These are phyloP conservation scores for Alternaria alternata DNA, from an alignment of 2,329 filamentous ascomycete genomes.

Conservation along the genomic window DNA sequence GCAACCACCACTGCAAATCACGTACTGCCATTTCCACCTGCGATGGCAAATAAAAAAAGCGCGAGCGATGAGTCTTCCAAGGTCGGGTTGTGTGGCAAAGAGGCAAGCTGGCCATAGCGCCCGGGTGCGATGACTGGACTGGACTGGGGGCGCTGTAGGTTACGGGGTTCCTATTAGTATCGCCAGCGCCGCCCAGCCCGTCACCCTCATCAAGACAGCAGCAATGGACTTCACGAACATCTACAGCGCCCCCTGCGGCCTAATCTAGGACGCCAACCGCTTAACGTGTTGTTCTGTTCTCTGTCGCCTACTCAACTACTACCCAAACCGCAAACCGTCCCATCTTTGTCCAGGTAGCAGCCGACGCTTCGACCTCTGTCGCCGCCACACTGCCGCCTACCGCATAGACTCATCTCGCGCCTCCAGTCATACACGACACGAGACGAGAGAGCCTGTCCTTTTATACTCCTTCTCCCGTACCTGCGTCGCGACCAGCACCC, in stretches of 20 bases:
- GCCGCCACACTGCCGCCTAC: conserved; percentile 41
- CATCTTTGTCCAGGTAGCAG: conserved; percentile 39
- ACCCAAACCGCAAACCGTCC: conserved; percentile 18
- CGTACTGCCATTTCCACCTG: background rate
- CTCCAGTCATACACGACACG: conserved; percentile 20
- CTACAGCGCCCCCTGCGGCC: conserved; percentile 41
- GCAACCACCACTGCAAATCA: conserved; percentile 9
- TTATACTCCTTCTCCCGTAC: conserved; percentile 20
- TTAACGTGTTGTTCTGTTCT: conserved; percentile 27
- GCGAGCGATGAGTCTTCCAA: conserved; percentile 29
- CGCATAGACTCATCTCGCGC: conserved; percentile 31
- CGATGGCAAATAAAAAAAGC: conserved; percentile 5
- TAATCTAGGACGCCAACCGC: conserved; percentile 36
- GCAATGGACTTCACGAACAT: conserved; percentile 47
- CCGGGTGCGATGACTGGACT: conserved; percentile 35
- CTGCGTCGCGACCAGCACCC: conserved; percentile 19
- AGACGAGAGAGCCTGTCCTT: conserved; percentile 27
- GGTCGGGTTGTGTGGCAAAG: conserved; percentile 30
- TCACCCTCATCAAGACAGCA: conserved; percentile 40
- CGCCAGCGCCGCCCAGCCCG: conserved; percentile 36
- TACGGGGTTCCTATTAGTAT: conserved; percentile 40
- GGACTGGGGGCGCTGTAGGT: conserved; percentile 31
- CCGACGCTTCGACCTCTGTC: conserved; percentile 33
- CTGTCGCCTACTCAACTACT: conserved; percentile 26
- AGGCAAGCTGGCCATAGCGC: conserved; percentile 30